Evolutionary conservation across 2,329 filamentous ascomycete genomes (phyloP), one percentile per base, ranked within the genome.

Genomic region (Pseudocercospora macadamiae): DNA sequence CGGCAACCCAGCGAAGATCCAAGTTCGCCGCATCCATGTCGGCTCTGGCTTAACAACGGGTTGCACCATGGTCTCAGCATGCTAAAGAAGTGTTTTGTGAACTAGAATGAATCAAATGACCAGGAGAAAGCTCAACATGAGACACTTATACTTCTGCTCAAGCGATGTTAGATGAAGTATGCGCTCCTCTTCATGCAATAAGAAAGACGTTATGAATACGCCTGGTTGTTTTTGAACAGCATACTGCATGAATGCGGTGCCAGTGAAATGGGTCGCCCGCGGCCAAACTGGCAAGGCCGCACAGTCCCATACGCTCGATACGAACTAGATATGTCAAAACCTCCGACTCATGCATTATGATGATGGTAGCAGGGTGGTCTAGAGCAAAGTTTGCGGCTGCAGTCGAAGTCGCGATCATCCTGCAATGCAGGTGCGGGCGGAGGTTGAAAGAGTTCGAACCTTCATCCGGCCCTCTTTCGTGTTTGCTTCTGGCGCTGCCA

Each of bases 351-450:
- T 49, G 47, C 47, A 34, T 12, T 30, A 49, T 54, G 56, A 59
- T 59, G 56, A 34, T 44, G 51, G 51, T 54, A 44, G 56, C 39
- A 30, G 26, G 21, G 23, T 49, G 45, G 34, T 34, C 30, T 26
- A 36, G 49, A 36, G 26, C 26, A 54, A 26, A 55, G 32, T 59
- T 59, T 18, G 42, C 47, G 25, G 34, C 34, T 51, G 56, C 56
- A 59, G 51, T 3, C 26, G n/a, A 32, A 49, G 23, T 49, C 26
- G 45, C 45, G 45, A 51, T 51, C 19, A 30, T 45, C 18, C 54
- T 55, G 53, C 53, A 55, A 48, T 49, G 47, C 47, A 49, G 47
- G 47, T 16, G 26, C 28, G 47, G 47, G 26, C 47, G 52, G 57
- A 54, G 32, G 16, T 6, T 34, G 28, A 4, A 7, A 47, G 39